A percentile compares a stretch with the other conserved stretches of the same genome.
Evolutionary conservation across 169 alveolate genomes (phyloP).

Genomic region (Plasmodium malariae): DNA sequence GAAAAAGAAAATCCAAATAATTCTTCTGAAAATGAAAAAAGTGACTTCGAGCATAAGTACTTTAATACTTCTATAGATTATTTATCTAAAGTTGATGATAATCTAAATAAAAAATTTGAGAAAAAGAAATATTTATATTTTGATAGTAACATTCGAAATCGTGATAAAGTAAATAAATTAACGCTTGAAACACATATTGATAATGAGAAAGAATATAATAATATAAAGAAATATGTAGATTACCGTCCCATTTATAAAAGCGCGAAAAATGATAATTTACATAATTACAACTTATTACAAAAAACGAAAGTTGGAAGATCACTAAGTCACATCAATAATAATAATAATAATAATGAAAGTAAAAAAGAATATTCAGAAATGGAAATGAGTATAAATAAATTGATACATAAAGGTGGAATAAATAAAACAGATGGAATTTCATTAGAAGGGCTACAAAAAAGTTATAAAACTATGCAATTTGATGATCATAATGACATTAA

Average conservation of each 20-base stretch:
- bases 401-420: neutral
- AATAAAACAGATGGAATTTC: neutral
- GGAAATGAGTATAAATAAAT: slow-evolving; percentile 9
- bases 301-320: slow-evolving; percentile 30
- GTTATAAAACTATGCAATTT: neutral
- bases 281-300: neutral
- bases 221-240: neutral
- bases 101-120: neutral
- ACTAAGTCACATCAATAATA: slow-evolving; percentile 13
- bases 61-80: neutral
- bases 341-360: slow-evolving; percentile 3
- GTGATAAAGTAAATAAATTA: slow-evolving; percentile 9
- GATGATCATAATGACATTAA: neutral
- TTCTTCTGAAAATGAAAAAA: neutral
- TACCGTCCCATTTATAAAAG: neutral
- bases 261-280: neutral
- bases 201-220: neutral
- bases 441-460: neutral
- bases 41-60: neutral
- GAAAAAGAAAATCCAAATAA: neutral
- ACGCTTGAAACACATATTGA: neutral
- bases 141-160: neutral
- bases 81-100: slow-evolving; percentile 4
- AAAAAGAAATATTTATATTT: neutral
- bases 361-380: slow-evolving; percentile 4